Evolutionary conservation across 108 stramenopile species (phyloP), one percentile per base, ranked within the genome.

Genomic region (Cyclotella kingstonii): DNA sequence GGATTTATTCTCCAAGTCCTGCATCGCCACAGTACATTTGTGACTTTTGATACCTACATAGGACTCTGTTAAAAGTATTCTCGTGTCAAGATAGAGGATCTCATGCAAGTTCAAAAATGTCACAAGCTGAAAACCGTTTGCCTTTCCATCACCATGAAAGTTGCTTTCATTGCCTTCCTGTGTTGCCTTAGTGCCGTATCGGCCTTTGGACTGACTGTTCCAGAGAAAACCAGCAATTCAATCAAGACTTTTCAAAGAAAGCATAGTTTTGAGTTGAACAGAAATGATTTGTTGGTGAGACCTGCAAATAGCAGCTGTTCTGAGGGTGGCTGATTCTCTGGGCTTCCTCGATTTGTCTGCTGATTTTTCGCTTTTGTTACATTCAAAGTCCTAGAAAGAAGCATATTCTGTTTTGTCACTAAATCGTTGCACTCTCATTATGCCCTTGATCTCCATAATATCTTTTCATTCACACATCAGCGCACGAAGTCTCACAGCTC

Each of bases 191-290:
- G 77, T 30, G 82, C 82, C 36, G 71, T 81, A 5, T 86, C 83
- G 66, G 88, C 88, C 34, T 89, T 89, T 52, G 88, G 85, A 48
- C 35, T 62, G 7, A 26, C 60, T 11, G 56, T 85, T 19, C 40
- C 78, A 51, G 70, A 68, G 18, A 66, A 68, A 10, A 63, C 60
- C 38, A 69, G 45, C 35, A 58, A 36, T 26, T 38, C 54, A 28
- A 36, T 73, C 14, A 79, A 55, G 26, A 48, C 64, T 18, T 51
- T 35, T 25, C 57, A 59, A 1, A 40, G 64, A 26, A 35, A 55
- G 18, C 78, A 57, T n/a, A 34, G 31, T 23, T 54, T 54, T 56
- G 18, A 44, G 23, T 25, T 52, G 48, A 52, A 50, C 35, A 25
- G 3, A 18, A 63, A 61, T 58, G 23, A 53, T 60, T 54, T 63